Percentiles rank a stretch among this genome's conserved stretches.
Evolutionary conservation across 371 early-diverging fungal genomes (phyloP).

Genomic region (Syncephalastrum contaminatum): DNA sequence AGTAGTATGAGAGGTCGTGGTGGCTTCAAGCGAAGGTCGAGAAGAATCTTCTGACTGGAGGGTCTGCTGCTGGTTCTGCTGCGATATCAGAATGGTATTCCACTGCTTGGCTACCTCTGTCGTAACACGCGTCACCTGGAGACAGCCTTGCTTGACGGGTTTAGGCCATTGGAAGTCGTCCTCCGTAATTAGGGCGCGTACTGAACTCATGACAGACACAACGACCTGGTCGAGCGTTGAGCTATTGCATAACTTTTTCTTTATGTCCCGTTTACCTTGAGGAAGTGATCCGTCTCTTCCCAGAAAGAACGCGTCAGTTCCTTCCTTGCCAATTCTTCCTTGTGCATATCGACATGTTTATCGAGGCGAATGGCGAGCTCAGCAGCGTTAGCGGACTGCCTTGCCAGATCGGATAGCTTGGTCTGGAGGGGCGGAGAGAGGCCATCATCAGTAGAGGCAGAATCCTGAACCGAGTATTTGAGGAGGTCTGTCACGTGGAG

Average conservation of each 20-base stretch:
- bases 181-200: slow-evolving; percentile 40
- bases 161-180: slow-evolving; percentile 47
- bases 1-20: no score
- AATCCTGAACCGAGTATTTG: slow-evolving; percentile 31
- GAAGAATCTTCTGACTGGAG: no score
- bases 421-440: slow-evolving; percentile 17
- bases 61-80: no score
- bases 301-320: slow-evolving; percentile 18
- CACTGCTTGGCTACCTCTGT: slow-evolving; percentile 50
- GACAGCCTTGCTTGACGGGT: slow-evolving; percentile 43
- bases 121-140: slow-evolving; percentile 48
- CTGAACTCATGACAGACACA: slow-evolving; percentile 40
- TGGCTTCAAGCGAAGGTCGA: no score
- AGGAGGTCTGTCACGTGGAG: slow-evolving; percentile 34
- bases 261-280: slow-evolving; percentile 26
- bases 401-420: slow-evolving; percentile 22
- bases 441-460: slow-evolving; percentile 6
- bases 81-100: slow-evolving; percentile 18
- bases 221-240: slow-evolving; percentile 22
- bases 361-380: slow-evolving; percentile 27
- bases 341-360: slow-evolving; percentile 4
- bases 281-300: slow-evolving; percentile 44
- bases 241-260: background rate
- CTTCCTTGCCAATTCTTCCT: slow-evolving; percentile 16
- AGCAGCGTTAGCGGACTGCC: slow-evolving; percentile 27